phyloP scores from a whole-genome alignment of 108 stramenopile genomes.

The Hondaea fermentalgiana region DNA sequence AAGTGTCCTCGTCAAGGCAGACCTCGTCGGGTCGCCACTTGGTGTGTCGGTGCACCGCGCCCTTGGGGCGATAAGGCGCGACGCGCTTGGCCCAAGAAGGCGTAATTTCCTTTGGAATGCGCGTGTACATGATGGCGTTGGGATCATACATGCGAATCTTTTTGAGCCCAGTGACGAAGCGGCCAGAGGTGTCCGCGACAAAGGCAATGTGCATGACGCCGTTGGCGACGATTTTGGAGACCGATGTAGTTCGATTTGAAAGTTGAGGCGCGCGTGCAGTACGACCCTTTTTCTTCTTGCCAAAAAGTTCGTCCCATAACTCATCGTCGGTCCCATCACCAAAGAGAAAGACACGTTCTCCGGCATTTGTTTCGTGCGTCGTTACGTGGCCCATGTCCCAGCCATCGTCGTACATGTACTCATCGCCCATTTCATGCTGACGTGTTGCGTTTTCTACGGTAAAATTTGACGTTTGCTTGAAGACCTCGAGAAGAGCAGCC shows the following conservation, averaged over 20 bases:
- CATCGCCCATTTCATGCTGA: not conserved
- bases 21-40: conserved; percentile 4
- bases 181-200: not conserved
- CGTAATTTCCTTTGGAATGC: not conserved
- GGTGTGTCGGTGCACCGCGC: not conserved
- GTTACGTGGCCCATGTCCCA: not conserved
- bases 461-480: not conserved
- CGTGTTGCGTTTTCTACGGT: not conserved
- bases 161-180: not conserved
- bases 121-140: not conserved
- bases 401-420: not conserved
- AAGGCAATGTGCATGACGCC: conserved; percentile 10
- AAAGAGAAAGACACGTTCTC: not conserved
- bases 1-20: not conserved
- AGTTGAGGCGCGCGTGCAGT: not conserved
- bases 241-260: not conserved
- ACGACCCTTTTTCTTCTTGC: not conserved
- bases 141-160: conserved; percentile 4
- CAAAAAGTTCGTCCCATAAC: not conserved
- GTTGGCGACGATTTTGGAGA: not conserved
- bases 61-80: not conserved
- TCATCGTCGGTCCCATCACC: not conserved
- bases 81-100: not conserved
- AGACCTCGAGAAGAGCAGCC: not conserved
- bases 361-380: not conserved